Evolutionary conservation across 2,329 filamentous ascomycete genomes (phyloP), one percentile per base, ranked within the genome.

Genomic region (Fusarium veterinarium): DNA sequence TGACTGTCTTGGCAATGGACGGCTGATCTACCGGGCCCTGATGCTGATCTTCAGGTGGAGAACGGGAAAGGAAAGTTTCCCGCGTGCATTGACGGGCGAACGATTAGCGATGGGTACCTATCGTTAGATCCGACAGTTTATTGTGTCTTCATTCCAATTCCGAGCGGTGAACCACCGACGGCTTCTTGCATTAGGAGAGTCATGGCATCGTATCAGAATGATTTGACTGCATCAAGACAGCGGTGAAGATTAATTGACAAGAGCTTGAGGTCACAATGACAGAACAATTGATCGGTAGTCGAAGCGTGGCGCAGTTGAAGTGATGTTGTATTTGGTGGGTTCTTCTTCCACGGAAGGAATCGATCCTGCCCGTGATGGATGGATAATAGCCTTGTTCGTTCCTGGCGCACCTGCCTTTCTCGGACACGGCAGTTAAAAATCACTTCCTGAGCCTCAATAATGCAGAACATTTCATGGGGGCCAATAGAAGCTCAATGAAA

Each of bases 131-230:
- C 35, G 14, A 45, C 45, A 45, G 23, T 55, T 25, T 62, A 37
- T 55, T 42, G 20, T 33, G 31, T 58, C 25, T 41, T 48, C 13
- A 58, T 58, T 58, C 41, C 41, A 52, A 46, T 41, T 16, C 42
- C 40, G 37, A 49, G 42, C 41, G 63, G 48, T 45, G 64, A 63
- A 52, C 13, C 51, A 40, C 31, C n/a, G n/a, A 51, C 70, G 69
- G 69, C 45, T 68, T 61, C 66, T 53, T 73, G 69, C 70, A 73
- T 59, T 25, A 13, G 17, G 23, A 45, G 37, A 35, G 42, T 35
- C 42, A 67, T 51, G 17, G n/a, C 23, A 25, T 60, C 38, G 49
- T 41, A 41, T 59, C 38, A 49, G 33, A n/a, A 49, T 35, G 31
- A 53, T 62, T 62, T 19, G 51, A 11, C 30, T 44, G 38, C 28